Conservation (phyloP, 148 eudicot genomes). For the Diospyros kaki region DNA sequence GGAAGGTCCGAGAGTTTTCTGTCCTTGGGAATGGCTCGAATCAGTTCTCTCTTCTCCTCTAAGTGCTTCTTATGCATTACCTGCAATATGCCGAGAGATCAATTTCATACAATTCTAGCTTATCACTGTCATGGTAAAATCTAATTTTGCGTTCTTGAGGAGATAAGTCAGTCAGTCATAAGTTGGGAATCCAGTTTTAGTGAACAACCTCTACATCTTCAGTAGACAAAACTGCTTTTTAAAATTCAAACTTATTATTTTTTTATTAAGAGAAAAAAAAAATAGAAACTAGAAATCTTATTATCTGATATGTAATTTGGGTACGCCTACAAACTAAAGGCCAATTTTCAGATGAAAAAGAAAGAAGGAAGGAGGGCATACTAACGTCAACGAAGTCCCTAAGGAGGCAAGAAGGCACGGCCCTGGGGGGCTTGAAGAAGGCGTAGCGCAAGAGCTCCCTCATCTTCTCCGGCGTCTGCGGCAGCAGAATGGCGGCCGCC, state of each 20-base stretch:
- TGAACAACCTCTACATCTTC: no score
- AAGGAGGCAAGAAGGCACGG: conserved; percentile 30
- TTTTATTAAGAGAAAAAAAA: no score
- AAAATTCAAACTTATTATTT: no score
- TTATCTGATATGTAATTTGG: no score
- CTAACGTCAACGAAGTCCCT: conserved; percentile 31
- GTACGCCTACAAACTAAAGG: no score
- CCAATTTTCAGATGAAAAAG: not conserved
- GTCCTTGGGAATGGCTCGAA: conserved; percentile 59
- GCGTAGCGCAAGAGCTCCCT: conserved; percentile 22
- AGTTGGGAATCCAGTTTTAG: no score
- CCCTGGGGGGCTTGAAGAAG: conserved; percentile 26
- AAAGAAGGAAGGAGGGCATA: not conserved
- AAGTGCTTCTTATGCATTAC: conserved; percentile 57
- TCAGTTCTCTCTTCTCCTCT: conserved; percentile 58
- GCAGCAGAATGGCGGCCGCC: conserved; percentile 23
- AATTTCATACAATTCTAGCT: not conserved
- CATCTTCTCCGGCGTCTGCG: conserved; percentile 28
- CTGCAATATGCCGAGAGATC: conserved; percentile 22
- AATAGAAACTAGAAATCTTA: no score
- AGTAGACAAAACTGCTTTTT: no score
- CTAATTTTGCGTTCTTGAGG: no score
- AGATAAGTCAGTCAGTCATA: no score
- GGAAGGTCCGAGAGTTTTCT: conserved; percentile 78
- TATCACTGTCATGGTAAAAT: no score